These are phyloP conservation scores for Spiromastix sp. DNA, from an alignment of 2,329 filamentous ascomycete genomes.

Conservation along the genomic window DNA sequence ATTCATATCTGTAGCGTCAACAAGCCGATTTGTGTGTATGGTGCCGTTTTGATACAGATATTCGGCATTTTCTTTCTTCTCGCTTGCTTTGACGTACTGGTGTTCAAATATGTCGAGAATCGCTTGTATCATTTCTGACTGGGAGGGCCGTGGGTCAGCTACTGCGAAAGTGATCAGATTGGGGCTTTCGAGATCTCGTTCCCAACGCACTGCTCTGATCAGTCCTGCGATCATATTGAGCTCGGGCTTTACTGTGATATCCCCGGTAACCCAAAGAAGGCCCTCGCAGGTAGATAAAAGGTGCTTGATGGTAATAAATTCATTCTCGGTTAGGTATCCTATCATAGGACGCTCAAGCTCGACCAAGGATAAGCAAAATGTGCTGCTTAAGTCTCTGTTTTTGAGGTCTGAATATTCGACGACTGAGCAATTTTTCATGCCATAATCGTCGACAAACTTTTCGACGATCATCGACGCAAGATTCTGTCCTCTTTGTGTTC, in stretches of 20 bases:
- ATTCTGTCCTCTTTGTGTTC: not conserved
- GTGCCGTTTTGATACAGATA: conserved; percentile 13
- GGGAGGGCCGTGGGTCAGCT: conserved; percentile 7
- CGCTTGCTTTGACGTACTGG: conserved; percentile 12
- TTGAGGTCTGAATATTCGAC: conserved; percentile 12
- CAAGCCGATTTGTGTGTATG: conserved; percentile 16
- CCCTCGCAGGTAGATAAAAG: conserved; percentile 17
- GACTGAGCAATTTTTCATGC: conserved; percentile 8
- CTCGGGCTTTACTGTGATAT: conserved; percentile 17
- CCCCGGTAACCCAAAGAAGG: conserved; percentile 27
- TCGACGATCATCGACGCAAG: conserved; percentile 3
- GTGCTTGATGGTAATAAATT: conserved; percentile 18
- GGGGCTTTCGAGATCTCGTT: conserved; percentile 22
- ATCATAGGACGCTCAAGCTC: conserved; percentile 14
- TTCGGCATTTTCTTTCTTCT: conserved; percentile 14
- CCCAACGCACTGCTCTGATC: conserved; percentile 23
- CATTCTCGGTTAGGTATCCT: conserved; percentile 13
- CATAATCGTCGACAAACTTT: conserved; percentile 5
- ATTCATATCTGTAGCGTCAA: conserved; percentile 13
- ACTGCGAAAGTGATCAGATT: conserved; percentile 18
- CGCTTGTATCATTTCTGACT: conserved; percentile 3
- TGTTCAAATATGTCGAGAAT: conserved; percentile 12
- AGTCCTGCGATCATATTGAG: conserved; percentile 24
- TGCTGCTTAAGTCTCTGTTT: conserved; percentile 10
- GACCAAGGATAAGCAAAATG: conserved; percentile 15